These are phyloP conservation scores for Earliella scabrosa DNA, from an alignment of 1,284 basidiomycete species.

Conservation along the genomic window DNA sequence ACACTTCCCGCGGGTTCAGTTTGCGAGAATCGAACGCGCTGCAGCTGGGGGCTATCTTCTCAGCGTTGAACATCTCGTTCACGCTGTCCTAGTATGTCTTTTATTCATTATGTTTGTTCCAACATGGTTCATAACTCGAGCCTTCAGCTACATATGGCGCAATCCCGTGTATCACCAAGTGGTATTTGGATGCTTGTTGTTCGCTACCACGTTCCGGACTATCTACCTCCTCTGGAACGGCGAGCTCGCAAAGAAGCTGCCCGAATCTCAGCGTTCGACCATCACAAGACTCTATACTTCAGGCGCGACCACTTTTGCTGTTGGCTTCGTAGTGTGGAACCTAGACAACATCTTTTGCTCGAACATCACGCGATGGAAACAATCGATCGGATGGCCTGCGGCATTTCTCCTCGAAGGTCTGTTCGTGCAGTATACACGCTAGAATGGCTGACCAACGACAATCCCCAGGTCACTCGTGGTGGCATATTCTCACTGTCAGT, in stretches of 20 bases:
- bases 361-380: slow-evolving; percentile 57
- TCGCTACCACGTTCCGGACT: slow-evolving; percentile 49
- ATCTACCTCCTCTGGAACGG: slow-evolving; percentile 53
- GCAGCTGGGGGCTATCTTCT: slow-evolving; percentile 44
- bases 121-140: not conserved
- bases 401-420: slow-evolving; percentile 69
- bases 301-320: slow-evolving; percentile 53
- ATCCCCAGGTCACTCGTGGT: slow-evolving; percentile 67
- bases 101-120: not conserved
- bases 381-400: slow-evolving; percentile 58
- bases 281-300: slow-evolving; percentile 49
- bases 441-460: not conserved
- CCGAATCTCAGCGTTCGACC: slow-evolving; percentile 42
- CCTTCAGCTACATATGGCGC: slow-evolving; percentile 52
- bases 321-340: slow-evolving; percentile 72
- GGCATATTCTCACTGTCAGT: slow-evolving; percentile 68
- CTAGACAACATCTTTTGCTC: slow-evolving; percentile 72
- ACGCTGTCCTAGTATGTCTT: slow-evolving; percentile 65
- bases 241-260: slow-evolving; percentile 44
- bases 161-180: slow-evolving; percentile 73
- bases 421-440: slow-evolving; percentile 1
- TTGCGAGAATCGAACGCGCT: slow-evolving; percentile 40
- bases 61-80: slow-evolving; percentile 58
- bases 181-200: slow-evolving; percentile 59
- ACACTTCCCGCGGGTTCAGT: slow-evolving; percentile 55